These are phyloP conservation scores for Lathyrus tuberosus DNA, from an alignment of 306 rosid species.

Conservation along the genomic window DNA sequence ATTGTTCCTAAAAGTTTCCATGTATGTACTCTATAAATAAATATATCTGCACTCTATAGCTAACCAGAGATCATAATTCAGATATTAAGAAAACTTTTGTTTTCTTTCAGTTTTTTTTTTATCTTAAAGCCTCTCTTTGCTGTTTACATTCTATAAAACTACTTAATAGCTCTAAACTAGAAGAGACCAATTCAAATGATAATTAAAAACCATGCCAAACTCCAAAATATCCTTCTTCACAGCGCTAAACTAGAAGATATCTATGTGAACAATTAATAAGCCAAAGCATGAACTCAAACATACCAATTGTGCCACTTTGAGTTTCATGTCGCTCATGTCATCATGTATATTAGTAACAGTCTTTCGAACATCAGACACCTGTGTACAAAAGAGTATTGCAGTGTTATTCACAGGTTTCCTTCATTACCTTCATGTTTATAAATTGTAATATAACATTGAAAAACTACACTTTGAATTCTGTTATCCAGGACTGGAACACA, in stretches of 20 bases:
- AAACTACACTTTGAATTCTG: slow-evolving; percentile 22
- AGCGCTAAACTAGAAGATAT: slow-evolving; percentile 20
- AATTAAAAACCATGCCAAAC: slow-evolving; percentile 20
- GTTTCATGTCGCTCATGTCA: slow-evolving; percentile 63
- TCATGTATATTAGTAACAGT: slow-evolving; percentile 57
- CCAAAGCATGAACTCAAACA: slow-evolving; percentile 45
- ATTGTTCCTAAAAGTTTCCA: not conserved
- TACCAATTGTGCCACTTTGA: slow-evolving; percentile 73
- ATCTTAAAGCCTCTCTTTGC: not conserved
- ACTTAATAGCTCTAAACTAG: not conserved
- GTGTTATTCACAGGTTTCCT: slow-evolving; percentile 30
- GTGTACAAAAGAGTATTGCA: slow-evolving; percentile 41
- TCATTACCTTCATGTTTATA: not conserved
- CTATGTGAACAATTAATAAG: slow-evolving; percentile 16
- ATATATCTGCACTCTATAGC: not conserved
- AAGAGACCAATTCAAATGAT: not conserved
- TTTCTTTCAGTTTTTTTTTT: not conserved
- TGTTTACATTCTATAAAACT: not conserved
- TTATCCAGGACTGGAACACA: slow-evolving; percentile 28
- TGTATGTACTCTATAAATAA: not conserved
- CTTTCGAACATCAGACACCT: slow-evolving; percentile 78
- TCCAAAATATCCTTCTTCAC: slow-evolving; percentile 28
- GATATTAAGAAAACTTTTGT: not conserved
- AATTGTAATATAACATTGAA: slow-evolving; percentile 12
- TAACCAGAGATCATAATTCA: not conserved